Evolutionary conservation across 257 asterid species (phyloP).

Genomic region (Verbascum thapsus): DNA sequence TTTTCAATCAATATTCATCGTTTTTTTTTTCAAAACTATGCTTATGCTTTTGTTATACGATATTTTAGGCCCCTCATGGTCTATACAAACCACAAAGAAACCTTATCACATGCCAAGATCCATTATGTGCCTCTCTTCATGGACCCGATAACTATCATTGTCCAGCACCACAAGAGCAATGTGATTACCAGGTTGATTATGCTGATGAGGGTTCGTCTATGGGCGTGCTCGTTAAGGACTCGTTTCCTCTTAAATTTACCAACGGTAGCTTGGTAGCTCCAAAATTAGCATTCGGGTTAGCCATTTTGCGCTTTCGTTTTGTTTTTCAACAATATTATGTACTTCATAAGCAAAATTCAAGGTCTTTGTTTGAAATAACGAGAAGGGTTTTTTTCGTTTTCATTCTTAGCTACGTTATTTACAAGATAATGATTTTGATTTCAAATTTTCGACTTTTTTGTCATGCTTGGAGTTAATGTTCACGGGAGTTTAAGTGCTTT

Average conservation of each 20-base stretch:
- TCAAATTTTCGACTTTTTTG: too few species aligned
- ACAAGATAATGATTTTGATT: too few species aligned
- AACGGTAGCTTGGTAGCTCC: conserved; percentile 63
- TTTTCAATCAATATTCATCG: not conserved
- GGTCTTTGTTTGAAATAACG: too few species aligned
- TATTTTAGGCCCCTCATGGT: conserved; percentile 79
- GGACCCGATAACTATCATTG: conserved; percentile 42
- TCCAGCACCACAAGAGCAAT: conserved; percentile 59
- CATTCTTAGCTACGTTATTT: too few species aligned
- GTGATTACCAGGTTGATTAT: conserved; percentile 83
- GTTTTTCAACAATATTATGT: not conserved
- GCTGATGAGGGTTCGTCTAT: conserved; percentile 79
- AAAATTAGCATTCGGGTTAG: conserved; percentile 73
- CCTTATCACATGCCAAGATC: conserved; percentile 60
- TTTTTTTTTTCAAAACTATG: not conserved
- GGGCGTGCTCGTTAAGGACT: conserved; percentile 78
- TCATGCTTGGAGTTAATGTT: too few species aligned
- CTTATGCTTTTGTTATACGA: conserved; percentile 19
- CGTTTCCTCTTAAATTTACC: conserved; percentile 57
- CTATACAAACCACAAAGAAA: conserved; percentile 69
- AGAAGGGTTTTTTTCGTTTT: too few species aligned
- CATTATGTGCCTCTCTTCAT: conserved; percentile 62
- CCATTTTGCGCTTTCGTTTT: not conserved
- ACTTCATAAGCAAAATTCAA: too few species aligned
- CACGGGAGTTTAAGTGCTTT: too few species aligned